phyloP scores from a whole-genome alignment of 345 rosid genomes.

The Lagerstroemia speciosa region DNA sequence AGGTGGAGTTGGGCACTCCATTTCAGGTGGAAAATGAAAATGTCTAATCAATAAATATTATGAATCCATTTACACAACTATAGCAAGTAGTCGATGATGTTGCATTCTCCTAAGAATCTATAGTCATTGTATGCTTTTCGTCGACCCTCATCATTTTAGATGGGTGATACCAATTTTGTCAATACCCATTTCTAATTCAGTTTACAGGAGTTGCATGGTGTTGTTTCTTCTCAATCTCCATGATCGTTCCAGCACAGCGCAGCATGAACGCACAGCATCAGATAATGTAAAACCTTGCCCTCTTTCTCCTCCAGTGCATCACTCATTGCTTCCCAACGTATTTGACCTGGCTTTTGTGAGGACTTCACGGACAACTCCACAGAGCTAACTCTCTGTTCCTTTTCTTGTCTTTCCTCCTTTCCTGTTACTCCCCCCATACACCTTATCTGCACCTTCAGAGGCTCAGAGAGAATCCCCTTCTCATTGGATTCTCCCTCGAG shows the following conservation, averaged over 20 bases:
- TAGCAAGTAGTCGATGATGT: background rate
- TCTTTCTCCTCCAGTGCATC: constrained; percentile 44
- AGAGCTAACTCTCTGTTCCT: background rate
- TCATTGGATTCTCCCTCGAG: constrained; percentile 13
- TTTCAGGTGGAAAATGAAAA: background rate
- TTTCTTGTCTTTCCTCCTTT: background rate
- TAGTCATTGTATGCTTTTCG: background rate
- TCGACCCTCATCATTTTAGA: background rate
- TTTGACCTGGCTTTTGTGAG: constrained; percentile 18
- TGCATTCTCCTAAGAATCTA: background rate
- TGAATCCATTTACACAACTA: background rate
- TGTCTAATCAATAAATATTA: background rate
- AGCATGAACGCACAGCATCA: constrained; percentile 54
- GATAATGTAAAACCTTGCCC: constrained; percentile 52
- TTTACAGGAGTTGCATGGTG: background rate
- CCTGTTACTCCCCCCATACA: constrained; percentile 10
- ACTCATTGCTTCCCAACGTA: constrained; percentile 23
- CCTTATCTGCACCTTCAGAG: constrained; percentile 9
- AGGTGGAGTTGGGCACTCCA: background rate
- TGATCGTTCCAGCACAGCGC: constrained; percentile 64
- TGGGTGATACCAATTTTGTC: background rate
- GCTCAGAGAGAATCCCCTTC: constrained; percentile 2
- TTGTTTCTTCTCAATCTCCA: constrained; percentile 23
- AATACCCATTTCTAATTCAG: background rate
- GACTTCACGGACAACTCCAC: constrained; percentile 7